Evolutionary conservation across 225 moss, liverwort and hornwort species (phyloP).

Genomic region (Sphagnum contortum): DNA sequence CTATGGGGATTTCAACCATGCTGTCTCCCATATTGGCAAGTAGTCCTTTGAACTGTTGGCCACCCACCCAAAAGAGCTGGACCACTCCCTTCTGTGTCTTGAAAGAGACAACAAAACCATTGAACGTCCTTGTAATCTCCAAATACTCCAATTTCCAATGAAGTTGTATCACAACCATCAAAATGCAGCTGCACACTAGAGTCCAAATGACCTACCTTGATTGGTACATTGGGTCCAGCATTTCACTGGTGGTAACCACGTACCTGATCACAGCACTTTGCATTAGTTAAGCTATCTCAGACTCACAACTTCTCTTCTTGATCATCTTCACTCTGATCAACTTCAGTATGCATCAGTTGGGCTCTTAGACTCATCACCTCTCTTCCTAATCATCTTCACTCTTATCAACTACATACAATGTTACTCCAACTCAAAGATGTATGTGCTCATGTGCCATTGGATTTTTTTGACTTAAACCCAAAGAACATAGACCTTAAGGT

Average conservation of each 20-base stretch:
- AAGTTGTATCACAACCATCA: too few relatives aligned
- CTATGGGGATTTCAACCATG: constrained; percentile 7
- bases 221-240: constrained; percentile 99
- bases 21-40: constrained; percentile 10
- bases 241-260: constrained; percentile 76
- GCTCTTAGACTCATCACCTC: too few relatives aligned
- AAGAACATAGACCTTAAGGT: too few relatives aligned
- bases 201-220: constrained; percentile 40
- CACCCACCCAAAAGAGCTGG: constrained; percentile 83
- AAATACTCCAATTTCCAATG: too few relatives aligned
- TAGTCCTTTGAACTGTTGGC: constrained; percentile 15
- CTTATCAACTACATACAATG: too few relatives aligned
- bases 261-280: constrained; percentile 30
- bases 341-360: too few relatives aligned
- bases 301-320: neutral
- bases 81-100: constrained; percentile 91
- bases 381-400: too few relatives aligned
- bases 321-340: neutral
- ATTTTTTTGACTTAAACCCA: too few relatives aligned
- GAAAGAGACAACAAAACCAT: constrained; percentile 8
- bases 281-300: neutral
- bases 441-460: too few relatives aligned
- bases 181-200: too few relatives aligned
- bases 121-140: too few relatives aligned
- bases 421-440: too few relatives aligned